These are phyloP conservation scores for Termitomyces sp. DNA, from an alignment of 1,284 basidiomycete genomes.

Conservation along the genomic window DNA sequence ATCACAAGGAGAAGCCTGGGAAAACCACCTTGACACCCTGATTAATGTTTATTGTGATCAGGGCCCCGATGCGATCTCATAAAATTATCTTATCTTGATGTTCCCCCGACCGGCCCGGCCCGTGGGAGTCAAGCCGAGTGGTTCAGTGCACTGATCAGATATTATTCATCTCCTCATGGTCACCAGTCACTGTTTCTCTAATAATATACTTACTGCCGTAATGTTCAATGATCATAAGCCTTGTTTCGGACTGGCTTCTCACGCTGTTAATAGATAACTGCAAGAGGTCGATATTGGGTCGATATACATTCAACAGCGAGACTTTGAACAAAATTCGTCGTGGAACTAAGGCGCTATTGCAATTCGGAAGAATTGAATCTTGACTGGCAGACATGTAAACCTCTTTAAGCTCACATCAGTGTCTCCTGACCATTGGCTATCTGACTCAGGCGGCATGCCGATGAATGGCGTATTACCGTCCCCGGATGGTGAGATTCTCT, in stretches of 20 bases:
- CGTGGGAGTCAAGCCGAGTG: too few relatives aligned
- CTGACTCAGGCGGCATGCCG: conserved; percentile 10
- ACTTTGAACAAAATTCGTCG: background rate
- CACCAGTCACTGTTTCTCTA: too few relatives aligned
- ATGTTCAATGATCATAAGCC: too few relatives aligned
- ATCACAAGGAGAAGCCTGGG: too few relatives aligned
- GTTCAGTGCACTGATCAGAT: too few relatives aligned
- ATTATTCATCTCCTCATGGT: background rate
- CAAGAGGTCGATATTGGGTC: background rate
- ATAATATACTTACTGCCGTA: background rate
- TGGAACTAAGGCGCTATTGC: background rate
- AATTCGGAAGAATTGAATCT: background rate
- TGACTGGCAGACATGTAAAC: background rate
- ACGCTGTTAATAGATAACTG: too few relatives aligned
- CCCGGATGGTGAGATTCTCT: conserved; percentile 15
- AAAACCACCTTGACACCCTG: background rate
- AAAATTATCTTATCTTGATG: background rate
- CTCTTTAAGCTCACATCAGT: background rate
- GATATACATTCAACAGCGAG: background rate
- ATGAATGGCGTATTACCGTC: conserved; percentile 14
- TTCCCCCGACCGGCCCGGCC: background rate
- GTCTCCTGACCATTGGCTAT: conserved; percentile 11
- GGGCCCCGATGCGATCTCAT: conserved; percentile 14
- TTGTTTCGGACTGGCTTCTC: too few relatives aligned
- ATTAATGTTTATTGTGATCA: conserved; percentile 15